These are phyloP conservation scores for Kwoniella bestiolae DNA, from an alignment of 768 basidiomycete species.

Conservation along the genomic window DNA sequence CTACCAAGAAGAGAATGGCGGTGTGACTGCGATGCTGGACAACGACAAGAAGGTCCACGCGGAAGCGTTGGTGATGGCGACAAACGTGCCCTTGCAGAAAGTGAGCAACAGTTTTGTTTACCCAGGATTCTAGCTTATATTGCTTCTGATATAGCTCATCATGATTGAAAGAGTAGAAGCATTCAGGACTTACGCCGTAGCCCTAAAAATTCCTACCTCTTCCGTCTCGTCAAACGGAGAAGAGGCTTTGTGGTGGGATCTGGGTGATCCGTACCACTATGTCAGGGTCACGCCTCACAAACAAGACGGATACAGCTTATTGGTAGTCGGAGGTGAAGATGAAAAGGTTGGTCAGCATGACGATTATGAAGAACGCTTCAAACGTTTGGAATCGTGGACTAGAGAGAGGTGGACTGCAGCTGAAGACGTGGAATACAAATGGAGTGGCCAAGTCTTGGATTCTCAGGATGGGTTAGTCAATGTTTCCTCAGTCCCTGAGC, in stretches of 20 bases:
- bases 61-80: slow-evolving; percentile 30
- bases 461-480: slow-evolving; percentile 31
- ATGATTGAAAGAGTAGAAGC: slow-evolving; percentile 37
- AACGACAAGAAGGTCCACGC: slow-evolving; percentile 23
- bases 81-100: slow-evolving; percentile 36
- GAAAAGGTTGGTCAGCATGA: slow-evolving; percentile 39
- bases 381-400: slow-evolving; percentile 31
- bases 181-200: slow-evolving; percentile 32
- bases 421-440: slow-evolving; percentile 28
- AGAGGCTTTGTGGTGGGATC: slow-evolving; percentile 35
- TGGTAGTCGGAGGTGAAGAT: slow-evolving; percentile 38
- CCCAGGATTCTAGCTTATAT: background rate
- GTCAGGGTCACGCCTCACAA: slow-evolving; percentile 34
- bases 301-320: slow-evolving; percentile 31
- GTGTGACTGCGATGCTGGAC: slow-evolving; percentile 16
- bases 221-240: slow-evolving; percentile 20
- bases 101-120: too few relatives aligned
- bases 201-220: slow-evolving; percentile 26
- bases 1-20: slow-evolving; percentile 17
- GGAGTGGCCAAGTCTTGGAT: slow-evolving; percentile 35
- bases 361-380: slow-evolving; percentile 31
- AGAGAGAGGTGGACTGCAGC: slow-evolving; percentile 30
- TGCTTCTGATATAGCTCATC: slow-evolving; percentile 19
- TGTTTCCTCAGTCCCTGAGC: background rate
- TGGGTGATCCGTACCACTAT: slow-evolving; percentile 38